Evolutionary conservation across 1,139 yeast species (phyloP).

Genomic region (Yamadazyma taylorii): DNA sequence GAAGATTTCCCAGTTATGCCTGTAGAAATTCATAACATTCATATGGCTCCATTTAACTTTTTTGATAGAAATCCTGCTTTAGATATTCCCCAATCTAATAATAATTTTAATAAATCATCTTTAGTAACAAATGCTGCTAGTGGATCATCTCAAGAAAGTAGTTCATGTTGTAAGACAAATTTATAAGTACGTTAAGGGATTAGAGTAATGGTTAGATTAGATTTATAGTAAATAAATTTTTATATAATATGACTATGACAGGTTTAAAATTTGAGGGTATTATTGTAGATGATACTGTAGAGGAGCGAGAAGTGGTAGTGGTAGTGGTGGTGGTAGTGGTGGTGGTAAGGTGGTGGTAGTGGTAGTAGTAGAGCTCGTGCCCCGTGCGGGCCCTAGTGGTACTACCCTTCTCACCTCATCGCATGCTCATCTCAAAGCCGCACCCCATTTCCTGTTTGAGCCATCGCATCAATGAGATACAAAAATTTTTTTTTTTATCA

Average conservation of each 20-base stretch:
- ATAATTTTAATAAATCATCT: conserved; percentile 71
- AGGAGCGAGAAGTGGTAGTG: too few species aligned
- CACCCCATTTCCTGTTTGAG: background rate
- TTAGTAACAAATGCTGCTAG: conserved; percentile 27
- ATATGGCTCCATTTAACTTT: conserved; percentile 74
- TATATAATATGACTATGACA: too few species aligned
- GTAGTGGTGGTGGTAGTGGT: too few species aligned
- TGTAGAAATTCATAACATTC: conserved; percentile 69
- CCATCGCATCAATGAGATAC: background rate
- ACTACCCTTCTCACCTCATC: background rate
- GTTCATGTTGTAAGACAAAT: conserved; percentile 43
- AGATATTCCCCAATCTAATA: conserved; percentile 75
- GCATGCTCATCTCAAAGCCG: background rate
- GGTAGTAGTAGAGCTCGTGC: too few species aligned
- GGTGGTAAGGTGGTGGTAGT: too few species aligned
- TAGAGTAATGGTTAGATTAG: too few species aligned
- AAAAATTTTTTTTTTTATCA: too few species aligned
- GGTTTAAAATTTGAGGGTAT: too few species aligned
- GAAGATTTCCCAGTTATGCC: conserved; percentile 97
- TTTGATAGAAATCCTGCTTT: conserved; percentile 81
- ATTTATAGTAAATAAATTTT: too few species aligned
- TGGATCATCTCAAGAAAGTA: conserved; percentile 14
- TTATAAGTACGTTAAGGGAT: too few species aligned
- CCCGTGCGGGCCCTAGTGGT: too few species aligned
- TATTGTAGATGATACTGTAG: too few species aligned